These are phyloP conservation scores for Durio zibethinus DNA, from an alignment of 345 rosid genomes.

Conservation along the genomic window DNA sequence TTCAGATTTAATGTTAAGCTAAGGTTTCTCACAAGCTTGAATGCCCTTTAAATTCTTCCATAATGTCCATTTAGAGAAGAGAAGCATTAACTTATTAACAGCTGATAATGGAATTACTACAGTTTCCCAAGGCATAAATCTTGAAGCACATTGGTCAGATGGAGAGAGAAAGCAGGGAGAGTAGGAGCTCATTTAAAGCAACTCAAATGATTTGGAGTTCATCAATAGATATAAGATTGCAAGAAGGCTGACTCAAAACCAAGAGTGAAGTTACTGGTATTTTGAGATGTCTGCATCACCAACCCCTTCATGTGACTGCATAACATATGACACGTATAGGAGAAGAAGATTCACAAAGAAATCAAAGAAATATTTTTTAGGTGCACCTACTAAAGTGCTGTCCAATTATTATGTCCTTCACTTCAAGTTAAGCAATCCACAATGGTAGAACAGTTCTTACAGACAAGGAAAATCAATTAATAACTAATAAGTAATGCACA, in stretches of 20 bases:
- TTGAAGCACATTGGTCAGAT: neutral
- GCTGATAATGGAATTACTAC: neutral
- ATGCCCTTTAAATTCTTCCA: neutral
- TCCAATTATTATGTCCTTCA: neutral
- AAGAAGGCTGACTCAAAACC: neutral
- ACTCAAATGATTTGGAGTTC: neutral
- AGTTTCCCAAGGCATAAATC: neutral
- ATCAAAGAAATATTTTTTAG: neutral
- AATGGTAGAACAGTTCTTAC: neutral
- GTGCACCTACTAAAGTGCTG: neutral
- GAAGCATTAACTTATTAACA: neutral
- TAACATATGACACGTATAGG: neutral
- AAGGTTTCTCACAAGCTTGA: neutral
- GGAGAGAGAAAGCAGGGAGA: neutral
- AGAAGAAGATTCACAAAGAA: neutral
- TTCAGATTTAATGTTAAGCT: neutral
- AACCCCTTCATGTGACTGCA: neutral
- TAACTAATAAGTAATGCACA: neutral
- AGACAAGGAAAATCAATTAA: slow-evolving; percentile 6
- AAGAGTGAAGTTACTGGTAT: neutral
- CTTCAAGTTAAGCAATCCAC: neutral
- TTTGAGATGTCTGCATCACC: neutral
- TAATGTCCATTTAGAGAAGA: neutral
- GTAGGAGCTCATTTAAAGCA: neutral
- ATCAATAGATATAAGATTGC: neutral